Evolutionary conservation across 192 early-diverging fungal species (phyloP), one percentile per base, ranked within the genome.

Genomic region (Podila epicladia): DNA sequence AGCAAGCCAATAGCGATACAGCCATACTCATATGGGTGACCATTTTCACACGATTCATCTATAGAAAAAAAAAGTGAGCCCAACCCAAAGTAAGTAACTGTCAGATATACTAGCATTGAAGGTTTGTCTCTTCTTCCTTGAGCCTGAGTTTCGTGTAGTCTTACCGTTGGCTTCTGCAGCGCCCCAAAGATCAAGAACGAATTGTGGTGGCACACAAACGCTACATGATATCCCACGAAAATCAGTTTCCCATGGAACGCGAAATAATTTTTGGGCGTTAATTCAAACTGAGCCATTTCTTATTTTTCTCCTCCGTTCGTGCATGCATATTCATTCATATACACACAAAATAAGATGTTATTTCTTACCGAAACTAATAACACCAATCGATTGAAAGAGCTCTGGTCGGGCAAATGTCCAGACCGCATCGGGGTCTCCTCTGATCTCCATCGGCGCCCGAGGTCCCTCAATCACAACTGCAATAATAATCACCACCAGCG

Each of bases 161-260:
- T 38, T 73, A 80, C 65, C 37, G 94, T 94, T 1, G 96, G 96
- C 62, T 93, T 93, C 50, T 89, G 85, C 51, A 97, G 78, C 11
- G 95, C 94, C 13, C 92, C 92, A 77, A 93, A 95, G 62, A 98
- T 98, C 75, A 98, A 86, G 72, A 97, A 96, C 41, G 93, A 95
- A 79, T 97, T 98, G 84, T 98, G 96, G 74, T 98, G 96, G 69
- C 96, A 98, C 28, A 98, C 96, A 87, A 96, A 98, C 1, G 96
- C 91, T 88, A 71, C 32, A 59, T 35, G 64, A 60, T 65, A 12
- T 72, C 64, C 55, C 32, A 64, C 1, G 78, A 79, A 26, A 4
- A 17, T 41, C 41, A 41, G 41, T 41, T 41, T 37, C 35, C 35
- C 35, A 37, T 37, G 35, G 35, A 1, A 11, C 41, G 41, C 1